Conservation (phyloP, 495 filamentous ascomycete species). For the Echria macrotheca region DNA sequence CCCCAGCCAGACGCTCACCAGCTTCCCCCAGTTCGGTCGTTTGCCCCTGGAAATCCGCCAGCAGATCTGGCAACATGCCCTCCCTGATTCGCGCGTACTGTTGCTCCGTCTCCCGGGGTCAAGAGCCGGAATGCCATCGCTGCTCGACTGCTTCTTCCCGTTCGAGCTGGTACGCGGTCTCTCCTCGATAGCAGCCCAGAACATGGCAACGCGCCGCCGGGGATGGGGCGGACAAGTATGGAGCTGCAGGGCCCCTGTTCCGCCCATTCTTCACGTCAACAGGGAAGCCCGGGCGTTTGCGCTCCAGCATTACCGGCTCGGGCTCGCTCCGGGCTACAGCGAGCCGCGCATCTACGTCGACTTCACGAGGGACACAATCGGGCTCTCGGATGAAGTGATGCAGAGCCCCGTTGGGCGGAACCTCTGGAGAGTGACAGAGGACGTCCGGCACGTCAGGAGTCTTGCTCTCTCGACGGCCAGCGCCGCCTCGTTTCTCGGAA, state of each 20-base stretch:
- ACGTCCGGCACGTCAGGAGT: background rate
- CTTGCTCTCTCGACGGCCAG: conserved; percentile 1
- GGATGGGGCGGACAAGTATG: conserved; percentile 7
- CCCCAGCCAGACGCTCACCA: background rate
- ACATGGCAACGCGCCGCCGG: background rate
- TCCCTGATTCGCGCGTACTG: conserved; percentile 18
- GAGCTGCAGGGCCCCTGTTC: conserved; percentile 20
- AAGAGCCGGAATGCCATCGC: background rate
- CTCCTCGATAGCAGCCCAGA: background rate
- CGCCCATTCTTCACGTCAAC: conserved; percentile 30
- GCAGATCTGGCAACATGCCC: conserved; percentile 21
- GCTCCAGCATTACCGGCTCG: conserved; percentile 29
- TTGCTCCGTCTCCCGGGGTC: conserved; percentile 14
- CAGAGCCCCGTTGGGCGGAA: conserved; percentile 6
- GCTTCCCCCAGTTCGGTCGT: conserved; percentile 17
- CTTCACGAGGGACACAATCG: conserved; percentile 27
- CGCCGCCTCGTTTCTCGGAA: background rate
- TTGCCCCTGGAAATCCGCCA: conserved; percentile 23
- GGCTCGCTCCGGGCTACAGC: conserved; percentile 27
- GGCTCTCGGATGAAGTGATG: conserved; percentile 11
- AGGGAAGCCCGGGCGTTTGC: conserved; percentile 30
- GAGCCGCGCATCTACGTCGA: conserved; percentile 32
- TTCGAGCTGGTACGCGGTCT: background rate
- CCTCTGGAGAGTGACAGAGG: conserved; percentile 11
- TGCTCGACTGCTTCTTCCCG: background rate